These are phyloP conservation scores for Oryza glaberrima DNA, from an alignment of 176 grass and related monocot species.

Conservation along the genomic window DNA sequence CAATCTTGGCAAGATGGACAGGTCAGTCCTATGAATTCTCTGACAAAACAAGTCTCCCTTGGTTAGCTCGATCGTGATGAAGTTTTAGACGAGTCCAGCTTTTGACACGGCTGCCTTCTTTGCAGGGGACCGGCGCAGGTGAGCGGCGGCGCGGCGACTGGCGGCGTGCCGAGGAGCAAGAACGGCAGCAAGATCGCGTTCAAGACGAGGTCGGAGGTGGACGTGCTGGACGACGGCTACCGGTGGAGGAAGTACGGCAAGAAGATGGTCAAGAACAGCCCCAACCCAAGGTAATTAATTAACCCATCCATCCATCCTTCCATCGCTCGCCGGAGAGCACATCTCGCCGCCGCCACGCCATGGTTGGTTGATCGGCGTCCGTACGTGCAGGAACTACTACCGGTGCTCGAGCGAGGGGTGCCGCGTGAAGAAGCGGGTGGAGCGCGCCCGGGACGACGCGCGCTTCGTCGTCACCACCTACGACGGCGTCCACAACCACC, in stretches of 20 bases:
- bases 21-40: neutral
- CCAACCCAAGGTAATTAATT: constrained; percentile 58
- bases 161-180: neutral
- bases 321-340: neutral
- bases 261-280: constrained; percentile 79
- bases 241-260: constrained; percentile 89
- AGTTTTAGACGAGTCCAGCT: neutral
- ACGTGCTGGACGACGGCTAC: constrained; percentile 79
- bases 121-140: neutral
- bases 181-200: constrained; percentile 58
- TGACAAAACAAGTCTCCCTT: neutral
- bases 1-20: constrained; percentile 12
- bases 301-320: neutral
- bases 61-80: neutral
- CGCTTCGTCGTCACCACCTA: constrained; percentile 82
- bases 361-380: neutral
- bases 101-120: neutral
- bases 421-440: constrained; percentile 77
- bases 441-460: constrained; percentile 59
- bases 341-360: neutral
- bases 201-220: constrained; percentile 61
- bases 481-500: constrained; percentile 77
- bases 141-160: neutral
- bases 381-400: constrained; percentile 71
- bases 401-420: constrained; percentile 63